Conservation (phyloP, 2,329 filamentous ascomycete genomes). For the Verticillium tricorpus region DNA sequence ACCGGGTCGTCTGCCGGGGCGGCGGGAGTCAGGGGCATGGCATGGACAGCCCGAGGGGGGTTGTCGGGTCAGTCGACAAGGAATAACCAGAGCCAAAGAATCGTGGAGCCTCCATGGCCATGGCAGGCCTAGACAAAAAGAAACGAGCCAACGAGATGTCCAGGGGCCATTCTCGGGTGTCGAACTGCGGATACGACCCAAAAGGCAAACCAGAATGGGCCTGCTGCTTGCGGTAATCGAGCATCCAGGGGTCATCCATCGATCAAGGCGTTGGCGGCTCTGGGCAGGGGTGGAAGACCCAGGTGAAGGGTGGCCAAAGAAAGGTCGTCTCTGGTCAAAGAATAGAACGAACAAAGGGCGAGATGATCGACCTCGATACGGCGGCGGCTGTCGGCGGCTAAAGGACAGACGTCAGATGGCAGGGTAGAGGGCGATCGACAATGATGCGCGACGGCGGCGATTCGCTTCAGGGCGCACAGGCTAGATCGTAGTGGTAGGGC, state of each 20-base stretch:
- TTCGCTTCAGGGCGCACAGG: not conserved
- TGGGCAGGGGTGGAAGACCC: not conserved
- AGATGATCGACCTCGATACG: not conserved
- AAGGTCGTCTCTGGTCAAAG: not conserved
- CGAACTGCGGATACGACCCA: not conserved
- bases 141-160: not conserved
- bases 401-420: not conserved
- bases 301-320: not conserved
- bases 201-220: not conserved
- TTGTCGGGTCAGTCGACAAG: not conserved
- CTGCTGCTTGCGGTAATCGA: not conserved
- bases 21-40: not conserved
- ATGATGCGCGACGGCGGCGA: not conserved
- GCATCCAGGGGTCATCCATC: not conserved
- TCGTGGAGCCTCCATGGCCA: not conserved
- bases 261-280: not conserved
- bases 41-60: not conserved
- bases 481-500: not conserved
- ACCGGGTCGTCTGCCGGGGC: not conserved
- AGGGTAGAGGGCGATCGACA: not conserved
- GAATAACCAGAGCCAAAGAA: not conserved
- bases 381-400: not conserved
- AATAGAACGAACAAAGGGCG: not conserved
- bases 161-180: not conserved
- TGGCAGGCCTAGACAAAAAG: not conserved